Evolutionary conservation across 352 stramenopile genomes (phyloP).

Genomic region (Phytophthora foliorum): DNA sequence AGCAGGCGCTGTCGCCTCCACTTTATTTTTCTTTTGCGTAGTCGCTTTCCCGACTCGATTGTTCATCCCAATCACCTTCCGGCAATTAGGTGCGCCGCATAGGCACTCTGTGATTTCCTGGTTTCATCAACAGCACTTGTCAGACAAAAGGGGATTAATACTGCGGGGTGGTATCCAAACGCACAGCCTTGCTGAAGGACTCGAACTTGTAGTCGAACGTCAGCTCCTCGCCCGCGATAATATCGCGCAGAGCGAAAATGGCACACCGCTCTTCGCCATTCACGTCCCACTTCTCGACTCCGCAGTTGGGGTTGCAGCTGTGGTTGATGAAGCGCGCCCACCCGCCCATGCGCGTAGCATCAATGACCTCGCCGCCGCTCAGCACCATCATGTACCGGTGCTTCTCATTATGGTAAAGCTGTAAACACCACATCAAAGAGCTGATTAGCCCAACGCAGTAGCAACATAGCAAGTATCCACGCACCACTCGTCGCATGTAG

Average conservation of each 20-base stretch:
- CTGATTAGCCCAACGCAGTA: not conserved
- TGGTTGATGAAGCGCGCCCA: constrained; percentile 97
- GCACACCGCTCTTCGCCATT: constrained; percentile 94
- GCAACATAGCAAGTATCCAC: constrained; percentile 12
- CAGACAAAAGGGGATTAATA: not conserved
- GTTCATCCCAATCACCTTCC: constrained; percentile 80
- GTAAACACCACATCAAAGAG: not conserved
- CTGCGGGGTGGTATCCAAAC: not conserved
- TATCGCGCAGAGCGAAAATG: constrained; percentile 95
- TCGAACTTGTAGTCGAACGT: constrained; percentile 96
- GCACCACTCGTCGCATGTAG: constrained; percentile 75
- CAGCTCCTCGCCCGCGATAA: constrained; percentile 92
- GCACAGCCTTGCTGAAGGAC: constrained; percentile 42
- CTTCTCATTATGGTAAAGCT: constrained; percentile 89
- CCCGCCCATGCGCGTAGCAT: constrained; percentile 91
- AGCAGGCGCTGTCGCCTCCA: constrained; percentile 3
- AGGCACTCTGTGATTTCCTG: constrained; percentile 82
- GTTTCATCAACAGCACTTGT: constrained; percentile 8
- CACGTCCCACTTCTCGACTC: constrained; percentile 95
- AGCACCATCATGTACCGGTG: constrained; percentile 89
- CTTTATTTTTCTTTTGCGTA: constrained; percentile 35
- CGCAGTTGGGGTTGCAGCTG: constrained; percentile 95
- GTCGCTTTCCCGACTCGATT: constrained; percentile 54
- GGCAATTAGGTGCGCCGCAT: constrained; percentile 68
- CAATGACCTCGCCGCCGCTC: constrained; percentile 88